Conservation (phyloP, 1,284 basidiomycete genomes). For the Cutaneotrichosporon daszewskae region DNA sequence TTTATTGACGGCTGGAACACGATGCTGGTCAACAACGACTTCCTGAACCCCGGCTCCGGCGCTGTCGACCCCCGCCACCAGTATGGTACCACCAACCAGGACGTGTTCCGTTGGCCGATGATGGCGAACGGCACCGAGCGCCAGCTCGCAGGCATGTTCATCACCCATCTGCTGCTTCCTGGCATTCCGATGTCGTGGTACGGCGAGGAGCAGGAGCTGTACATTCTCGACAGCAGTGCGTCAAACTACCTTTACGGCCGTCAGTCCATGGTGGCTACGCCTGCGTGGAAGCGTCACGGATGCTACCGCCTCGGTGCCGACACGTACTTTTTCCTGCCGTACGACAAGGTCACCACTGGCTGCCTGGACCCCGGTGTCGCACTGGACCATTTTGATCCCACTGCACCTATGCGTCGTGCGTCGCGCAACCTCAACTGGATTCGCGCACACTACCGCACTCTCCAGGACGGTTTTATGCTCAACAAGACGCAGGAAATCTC, state of each 20-base stretch:
- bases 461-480: conserved; percentile 79
- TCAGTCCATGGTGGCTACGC: conserved; percentile 78
- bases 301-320: conserved; percentile 81
- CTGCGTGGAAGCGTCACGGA: conserved; percentile 84
- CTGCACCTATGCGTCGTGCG: conserved; percentile 64
- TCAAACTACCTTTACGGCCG: conserved; percentile 78
- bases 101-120: conserved; percentile 86
- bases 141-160: conserved; percentile 67
- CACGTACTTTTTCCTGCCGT: conserved; percentile 84
- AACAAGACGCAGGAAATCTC: conserved; percentile 78
- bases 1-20: conserved; percentile 82
- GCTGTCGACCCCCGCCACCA: conserved; percentile 73
- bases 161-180: conserved; percentile 74
- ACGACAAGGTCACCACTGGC: conserved; percentile 68
- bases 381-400: conserved; percentile 90
- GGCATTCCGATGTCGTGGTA: conserved; percentile 79
- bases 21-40: conserved; percentile 80
- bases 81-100: conserved; percentile 85
- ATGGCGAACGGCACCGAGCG: conserved; percentile 72
- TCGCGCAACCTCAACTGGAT: conserved; percentile 67
- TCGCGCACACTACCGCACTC: conserved; percentile 60
- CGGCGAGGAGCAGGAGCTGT: conserved; percentile 81
- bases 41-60: conserved; percentile 65
- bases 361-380: conserved; percentile 83
- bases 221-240: conserved; percentile 73